A percentile compares a stretch with the other conserved stretches of the same genome.
Evolutionary conservation across 2,329 filamentous ascomycete genomes (phyloP).

Genomic region (Sarocladium kiliense): DNA sequence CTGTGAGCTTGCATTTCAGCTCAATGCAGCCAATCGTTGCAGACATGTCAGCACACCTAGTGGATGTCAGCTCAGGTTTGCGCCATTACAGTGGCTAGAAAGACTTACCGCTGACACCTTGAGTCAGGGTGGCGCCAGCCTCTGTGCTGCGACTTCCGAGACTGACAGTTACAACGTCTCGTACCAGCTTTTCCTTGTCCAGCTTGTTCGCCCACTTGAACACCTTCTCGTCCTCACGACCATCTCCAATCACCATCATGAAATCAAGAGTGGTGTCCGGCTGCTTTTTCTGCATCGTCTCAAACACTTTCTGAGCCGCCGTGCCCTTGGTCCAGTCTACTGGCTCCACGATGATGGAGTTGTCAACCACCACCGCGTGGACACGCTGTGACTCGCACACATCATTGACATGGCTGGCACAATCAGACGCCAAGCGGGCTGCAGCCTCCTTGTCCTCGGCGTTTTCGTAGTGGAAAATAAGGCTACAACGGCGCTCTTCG

Average conservation of each 20-base stretch:
- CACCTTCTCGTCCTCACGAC: slow-evolving; percentile 87
- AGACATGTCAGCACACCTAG: slow-evolving; percentile 38
- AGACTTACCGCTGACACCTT: slow-evolving; percentile 85
- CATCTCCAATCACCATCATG: slow-evolving; percentile 83
- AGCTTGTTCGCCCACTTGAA: slow-evolving; percentile 91
- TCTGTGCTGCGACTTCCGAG: slow-evolving; percentile 84
- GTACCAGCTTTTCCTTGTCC: slow-evolving; percentile 43
- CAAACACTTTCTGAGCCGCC: slow-evolving; percentile 70
- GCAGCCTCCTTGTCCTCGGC: slow-evolving; percentile 74
- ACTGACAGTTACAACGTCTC: slow-evolving; percentile 78
- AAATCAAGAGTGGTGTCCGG: slow-evolving; percentile 63
- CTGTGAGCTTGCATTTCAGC: slow-evolving; percentile 11
- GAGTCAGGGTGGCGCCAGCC: slow-evolving; percentile 77
- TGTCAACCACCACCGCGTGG: slow-evolving; percentile 75
- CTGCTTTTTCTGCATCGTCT: slow-evolving; percentile 39
- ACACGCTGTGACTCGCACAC: slow-evolving; percentile 79
- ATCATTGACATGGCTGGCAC: slow-evolving; percentile 92
- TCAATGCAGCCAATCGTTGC: slow-evolving; percentile 32
- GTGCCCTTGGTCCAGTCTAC: slow-evolving; percentile 84
- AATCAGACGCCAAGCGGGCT: slow-evolving; percentile 77
- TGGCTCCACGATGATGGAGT: slow-evolving; percentile 78
- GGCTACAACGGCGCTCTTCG: slow-evolving; percentile 85
- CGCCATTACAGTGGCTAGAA: too few species aligned
- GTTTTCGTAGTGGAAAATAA: slow-evolving; percentile 85
- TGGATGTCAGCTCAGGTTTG: neutral